Conservation (phyloP, 2,329 filamentous ascomycete species). For the Penicillium nordicum region DNA sequence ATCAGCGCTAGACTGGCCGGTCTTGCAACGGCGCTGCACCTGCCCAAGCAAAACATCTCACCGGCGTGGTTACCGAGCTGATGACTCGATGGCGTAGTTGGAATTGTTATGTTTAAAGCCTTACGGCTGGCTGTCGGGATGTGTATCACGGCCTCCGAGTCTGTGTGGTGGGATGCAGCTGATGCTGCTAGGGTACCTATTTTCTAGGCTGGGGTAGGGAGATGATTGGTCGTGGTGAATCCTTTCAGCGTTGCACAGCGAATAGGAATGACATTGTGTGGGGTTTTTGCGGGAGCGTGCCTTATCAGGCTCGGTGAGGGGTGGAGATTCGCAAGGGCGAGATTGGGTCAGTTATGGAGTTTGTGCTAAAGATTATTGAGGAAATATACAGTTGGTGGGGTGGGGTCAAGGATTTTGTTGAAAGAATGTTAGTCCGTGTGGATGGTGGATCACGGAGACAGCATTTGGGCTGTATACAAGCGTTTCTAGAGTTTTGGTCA, state of each 20-base stretch:
- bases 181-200: no score
- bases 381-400: background rate
- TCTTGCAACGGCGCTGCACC: conserved; percentile 14
- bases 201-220: conserved; percentile 11
- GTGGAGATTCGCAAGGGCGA: background rate
- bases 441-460: conserved; percentile 19
- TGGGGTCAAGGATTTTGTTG: background rate
- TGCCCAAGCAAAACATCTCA: conserved; percentile 17
- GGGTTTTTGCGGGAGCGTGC: conserved; percentile 26
- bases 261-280: conserved; percentile 28
- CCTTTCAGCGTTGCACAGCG: conserved; percentile 18
- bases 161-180: conserved; percentile 19
- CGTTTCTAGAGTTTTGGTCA: conserved; percentile 18
- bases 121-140: conserved; percentile 24
- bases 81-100: conserved; percentile 31
- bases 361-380: background rate
- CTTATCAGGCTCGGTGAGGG: background rate
- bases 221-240: conserved; percentile 26
- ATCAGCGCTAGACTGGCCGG: conserved; percentile 17
- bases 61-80: conserved; percentile 22
- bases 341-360: background rate
- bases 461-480: conserved; percentile 14
- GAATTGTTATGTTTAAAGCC: conserved; percentile 23
- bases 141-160: conserved; percentile 22
- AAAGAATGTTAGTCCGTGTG: no score